phyloP scores from a whole-genome alignment of 1,284 basidiomycete genomes.

The Ustilago vetiveriae region DNA sequence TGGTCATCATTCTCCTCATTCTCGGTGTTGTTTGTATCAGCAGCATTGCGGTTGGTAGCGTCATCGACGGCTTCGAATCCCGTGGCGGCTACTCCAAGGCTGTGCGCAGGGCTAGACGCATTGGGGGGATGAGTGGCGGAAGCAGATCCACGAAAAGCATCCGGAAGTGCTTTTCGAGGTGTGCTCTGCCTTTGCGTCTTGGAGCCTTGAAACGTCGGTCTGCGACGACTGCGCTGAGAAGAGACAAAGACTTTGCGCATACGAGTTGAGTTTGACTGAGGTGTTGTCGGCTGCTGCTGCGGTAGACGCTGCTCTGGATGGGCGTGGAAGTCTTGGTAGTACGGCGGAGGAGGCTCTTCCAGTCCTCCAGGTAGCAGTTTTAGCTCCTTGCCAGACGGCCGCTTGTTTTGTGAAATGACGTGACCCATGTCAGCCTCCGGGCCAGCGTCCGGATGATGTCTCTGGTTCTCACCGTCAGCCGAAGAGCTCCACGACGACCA shows the following conservation, averaged over 20 bases:
- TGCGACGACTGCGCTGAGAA: slow-evolving; percentile 29
- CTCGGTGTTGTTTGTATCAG: not conserved
- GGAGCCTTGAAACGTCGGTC: slow-evolving; percentile 35
- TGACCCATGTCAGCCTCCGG: slow-evolving; percentile 28
- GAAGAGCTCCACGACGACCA: slow-evolving; percentile 49
- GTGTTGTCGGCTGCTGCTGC: slow-evolving; percentile 11
- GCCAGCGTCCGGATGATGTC: slow-evolving; percentile 25
- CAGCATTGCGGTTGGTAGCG: not conserved
- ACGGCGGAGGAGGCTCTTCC: slow-evolving; percentile 50
- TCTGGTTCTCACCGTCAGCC: slow-evolving; percentile 23
- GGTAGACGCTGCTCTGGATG: slow-evolving; percentile 2
- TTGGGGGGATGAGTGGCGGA: not conserved
- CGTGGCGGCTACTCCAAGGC: not conserved
- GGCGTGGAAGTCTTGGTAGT: slow-evolving; percentile 22
- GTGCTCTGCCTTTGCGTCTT: slow-evolving; percentile 30
- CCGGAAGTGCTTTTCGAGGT: slow-evolving; percentile 19
- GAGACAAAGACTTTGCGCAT: slow-evolving; percentile 45
- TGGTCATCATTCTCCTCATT: not conserved
- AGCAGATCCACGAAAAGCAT: slow-evolving; percentile 4
- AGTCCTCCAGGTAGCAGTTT: slow-evolving; percentile 20
- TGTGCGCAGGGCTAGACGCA: not conserved
- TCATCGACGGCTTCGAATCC: not conserved
- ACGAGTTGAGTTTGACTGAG: slow-evolving; percentile 14
- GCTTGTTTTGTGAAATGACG: slow-evolving; percentile 23
- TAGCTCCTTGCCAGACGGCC: not conserved